Evolutionary conservation across 202 grass and related monocot genomes (phyloP).

Genomic region (Brachypodium distachyon): DNA sequence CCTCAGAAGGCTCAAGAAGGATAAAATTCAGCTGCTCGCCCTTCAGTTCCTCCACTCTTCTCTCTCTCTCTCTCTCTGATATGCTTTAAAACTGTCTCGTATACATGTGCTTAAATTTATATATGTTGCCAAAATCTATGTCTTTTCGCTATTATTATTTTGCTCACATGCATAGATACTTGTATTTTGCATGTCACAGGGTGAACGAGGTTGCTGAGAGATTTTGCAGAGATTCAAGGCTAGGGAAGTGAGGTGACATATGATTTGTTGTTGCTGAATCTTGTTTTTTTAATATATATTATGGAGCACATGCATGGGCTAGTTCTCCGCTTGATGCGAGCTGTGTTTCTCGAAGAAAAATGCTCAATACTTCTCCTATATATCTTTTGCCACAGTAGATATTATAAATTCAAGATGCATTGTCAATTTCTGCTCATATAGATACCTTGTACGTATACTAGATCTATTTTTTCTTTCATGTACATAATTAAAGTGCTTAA

Average conservation of each 20-base stretch:
- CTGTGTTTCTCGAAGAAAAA: too few relatives aligned
- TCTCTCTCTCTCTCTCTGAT: background rate
- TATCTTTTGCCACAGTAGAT: too few relatives aligned
- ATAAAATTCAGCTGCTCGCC: constrained; percentile 6
- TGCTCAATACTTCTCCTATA: too few relatives aligned
- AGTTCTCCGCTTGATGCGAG: too few relatives aligned
- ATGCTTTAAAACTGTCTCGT: too few relatives aligned
- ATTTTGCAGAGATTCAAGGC: background rate
- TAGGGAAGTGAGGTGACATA: background rate
- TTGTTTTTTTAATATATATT: background rate
- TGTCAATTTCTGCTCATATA: too few relatives aligned
- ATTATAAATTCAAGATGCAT: too few relatives aligned
- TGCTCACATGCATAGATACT: background rate
- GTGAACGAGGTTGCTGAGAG: background rate
- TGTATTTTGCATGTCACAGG: background rate
- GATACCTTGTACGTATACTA: too few relatives aligned
- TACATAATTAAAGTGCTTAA: too few relatives aligned
- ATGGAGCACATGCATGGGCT: background rate
- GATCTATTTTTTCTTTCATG: too few relatives aligned
- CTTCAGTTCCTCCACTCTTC: constrained; percentile 3
- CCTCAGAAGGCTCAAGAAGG: background rate
- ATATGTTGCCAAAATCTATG: background rate
- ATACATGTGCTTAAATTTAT: background rate
- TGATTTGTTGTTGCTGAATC: background rate
- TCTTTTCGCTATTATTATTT: background rate